Conservation (phyloP, 306 rosid species). For the Pterocarpus macrocarpus region DNA sequence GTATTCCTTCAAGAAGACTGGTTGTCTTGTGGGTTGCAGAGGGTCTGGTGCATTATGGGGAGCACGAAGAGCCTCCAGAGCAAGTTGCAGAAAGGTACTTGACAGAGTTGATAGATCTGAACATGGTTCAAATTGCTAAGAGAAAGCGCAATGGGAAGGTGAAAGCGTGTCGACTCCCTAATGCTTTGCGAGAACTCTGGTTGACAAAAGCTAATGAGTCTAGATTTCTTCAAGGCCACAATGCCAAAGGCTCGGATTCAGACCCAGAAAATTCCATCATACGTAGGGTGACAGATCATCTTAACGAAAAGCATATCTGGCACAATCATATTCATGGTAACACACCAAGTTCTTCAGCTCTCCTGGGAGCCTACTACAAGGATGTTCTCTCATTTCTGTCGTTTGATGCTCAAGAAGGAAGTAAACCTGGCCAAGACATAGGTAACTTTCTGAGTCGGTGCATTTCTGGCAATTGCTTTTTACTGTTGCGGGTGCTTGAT, state of each 20-base stretch:
- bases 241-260: neutral
- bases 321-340: neutral
- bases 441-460: neutral
- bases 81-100: slow-evolving; percentile 11
- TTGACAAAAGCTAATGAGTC: neutral
- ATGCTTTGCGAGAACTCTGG: neutral
- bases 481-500: slow-evolving; percentile 36
- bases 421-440: slow-evolving; percentile 42
- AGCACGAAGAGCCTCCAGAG: neutral
- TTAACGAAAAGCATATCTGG: neutral
- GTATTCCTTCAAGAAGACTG: slow-evolving; percentile 41
- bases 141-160: slow-evolving; percentile 41
- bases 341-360: neutral
- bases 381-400: slow-evolving; percentile 3
- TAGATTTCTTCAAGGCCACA: neutral
- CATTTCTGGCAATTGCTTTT: neutral
- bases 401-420: slow-evolving; percentile 45
- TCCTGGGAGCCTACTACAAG: neutral
- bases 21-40: slow-evolving; percentile 40
- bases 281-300: neutral
- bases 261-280: too few relatives aligned
- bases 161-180: slow-evolving; percentile 25
- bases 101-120: slow-evolving; percentile 7
- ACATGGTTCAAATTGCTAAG: neutral
- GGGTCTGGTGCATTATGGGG: neutral